Evolutionary conservation across 257 asterid species (phyloP).

Genomic region (Schizonepeta tenuifolia): DNA sequence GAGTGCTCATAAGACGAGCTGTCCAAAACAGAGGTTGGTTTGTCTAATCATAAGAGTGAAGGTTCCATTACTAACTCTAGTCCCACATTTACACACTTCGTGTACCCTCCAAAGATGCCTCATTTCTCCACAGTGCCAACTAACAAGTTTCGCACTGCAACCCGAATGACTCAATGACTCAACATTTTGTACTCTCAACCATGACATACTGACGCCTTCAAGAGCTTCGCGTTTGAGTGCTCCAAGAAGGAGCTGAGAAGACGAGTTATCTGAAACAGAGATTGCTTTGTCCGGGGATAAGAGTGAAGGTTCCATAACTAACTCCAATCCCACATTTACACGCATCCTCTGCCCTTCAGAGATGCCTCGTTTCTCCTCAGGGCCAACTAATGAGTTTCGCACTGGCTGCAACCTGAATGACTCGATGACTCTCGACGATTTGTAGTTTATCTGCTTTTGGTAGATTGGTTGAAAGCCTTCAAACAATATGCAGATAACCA

Average conservation of each 20-base stretch:
- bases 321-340: conserved; percentile 93
- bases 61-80: conserved; percentile 97
- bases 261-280: conserved; percentile 90
- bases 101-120: conserved; percentile 95
- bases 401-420: conserved; percentile 82
- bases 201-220: conserved; percentile 88
- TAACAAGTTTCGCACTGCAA: conserved; percentile 50
- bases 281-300: conserved; percentile 95
- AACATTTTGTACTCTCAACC: conserved; percentile 46
- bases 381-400: too few species aligned
- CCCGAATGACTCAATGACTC: too few species aligned
- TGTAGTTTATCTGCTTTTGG: conserved; percentile 83
- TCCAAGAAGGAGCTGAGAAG: too few species aligned
- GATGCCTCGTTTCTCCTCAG: too few species aligned
- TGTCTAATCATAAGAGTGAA: conserved; percentile 84
- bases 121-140: conserved; percentile 94
- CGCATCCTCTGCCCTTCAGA: too few species aligned
- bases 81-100: conserved; percentile 95
- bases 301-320: conserved; percentile 97
- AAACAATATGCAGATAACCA: conserved; percentile 36
- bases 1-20: conserved; percentile 77
- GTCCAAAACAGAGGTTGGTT: conserved; percentile 95
- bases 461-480: conserved; percentile 78
- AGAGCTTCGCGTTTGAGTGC: conserved; percentile 65
- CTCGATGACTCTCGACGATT: conserved; percentile 76